Evolutionary conservation across 2,329 filamentous ascomycete species (phyloP), one percentile per base, ranked within the genome.

Genomic region (Eutypella sp.): DNA sequence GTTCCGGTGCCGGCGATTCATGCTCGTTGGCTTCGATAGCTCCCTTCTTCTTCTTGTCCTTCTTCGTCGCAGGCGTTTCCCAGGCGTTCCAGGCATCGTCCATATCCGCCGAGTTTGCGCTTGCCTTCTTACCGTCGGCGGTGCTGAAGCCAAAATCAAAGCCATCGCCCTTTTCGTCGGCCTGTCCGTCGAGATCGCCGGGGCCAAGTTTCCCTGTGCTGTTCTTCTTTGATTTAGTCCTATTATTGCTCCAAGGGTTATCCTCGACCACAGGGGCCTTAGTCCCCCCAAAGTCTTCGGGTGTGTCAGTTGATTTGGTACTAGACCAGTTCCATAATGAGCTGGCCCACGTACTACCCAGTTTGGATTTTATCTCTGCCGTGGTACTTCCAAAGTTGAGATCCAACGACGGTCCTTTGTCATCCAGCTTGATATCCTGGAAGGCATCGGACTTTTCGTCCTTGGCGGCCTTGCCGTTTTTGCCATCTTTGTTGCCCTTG

Each of bases 371-470:
- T 11, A 60, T 59, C 31, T 70, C 69, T 5, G 64, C 62, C 20
- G 62, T 59, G 22, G 60, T 65, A n/a, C 68, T 61, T 41, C 74
- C 75, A 55, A 82, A 74, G 48, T 71, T 75, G 13, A 81, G 59
- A 50, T 82, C 78, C 5, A 81, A 59, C 45, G 79, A 77, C 1
- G 80, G 78, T n/a, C 69, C 72, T 22, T 67, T 59, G 46, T 84
- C 81, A 52, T 82, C 76, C 22, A 89, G 65, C 56, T 81, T 85
- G 53, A 89, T 81, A 23, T 88, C 83, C 38, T 86, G 75, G 54
- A 88, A 87, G n/a, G 74, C 67, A 46, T 78, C 75, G 37, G 74
- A 67, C 22, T 61, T 65, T 36, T 62, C 61, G 37, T 61, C 57
- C 18, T 56, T 54, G 15, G 59, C 56, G 37, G 52, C 48, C 31